phyloP scores from a whole-genome alignment of 108 stramenopile genomes.

The Conticribra weissflogii region DNA sequence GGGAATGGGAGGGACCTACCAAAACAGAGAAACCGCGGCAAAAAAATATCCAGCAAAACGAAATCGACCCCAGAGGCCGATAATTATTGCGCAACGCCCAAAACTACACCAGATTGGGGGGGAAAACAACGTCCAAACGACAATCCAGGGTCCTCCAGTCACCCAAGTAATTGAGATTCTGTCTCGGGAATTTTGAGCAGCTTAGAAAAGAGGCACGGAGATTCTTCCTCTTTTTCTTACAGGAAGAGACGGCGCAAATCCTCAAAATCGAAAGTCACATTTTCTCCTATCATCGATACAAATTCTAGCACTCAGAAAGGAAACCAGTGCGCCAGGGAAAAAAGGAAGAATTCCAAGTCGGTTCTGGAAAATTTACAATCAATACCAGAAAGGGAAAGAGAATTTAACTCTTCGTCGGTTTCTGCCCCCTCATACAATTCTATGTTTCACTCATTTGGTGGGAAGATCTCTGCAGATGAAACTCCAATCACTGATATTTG shows the following conservation, averaged over 20 bases:
- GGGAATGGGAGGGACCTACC: not conserved
- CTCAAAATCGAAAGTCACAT: constrained; percentile 13
- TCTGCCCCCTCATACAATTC: too few relatives aligned
- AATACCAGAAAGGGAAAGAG: too few relatives aligned
- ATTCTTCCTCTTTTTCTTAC: constrained; percentile 15
- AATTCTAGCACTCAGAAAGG: not conserved
- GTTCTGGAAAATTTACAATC: too few relatives aligned
- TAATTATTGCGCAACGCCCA: not conserved
- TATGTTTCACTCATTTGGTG: too few relatives aligned
- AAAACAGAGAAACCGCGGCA: constrained; percentile 3
- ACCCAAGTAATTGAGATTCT: too few relatives aligned
- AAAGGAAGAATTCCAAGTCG: too few relatives aligned
- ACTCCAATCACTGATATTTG: too few relatives aligned
- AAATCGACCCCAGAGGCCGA: not conserved
- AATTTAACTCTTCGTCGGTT: too few relatives aligned
- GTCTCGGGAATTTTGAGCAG: constrained; percentile 38
- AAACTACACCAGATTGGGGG: not conserved
- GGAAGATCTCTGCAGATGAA: too few relatives aligned
- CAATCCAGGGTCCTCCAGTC: too few relatives aligned
- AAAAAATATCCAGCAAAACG: not conserved
- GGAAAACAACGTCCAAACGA: too few relatives aligned
- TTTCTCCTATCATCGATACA: not conserved
- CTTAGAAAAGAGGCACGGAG: constrained; percentile 36
- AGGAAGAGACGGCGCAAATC: constrained; percentile 15
- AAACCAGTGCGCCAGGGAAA: not conserved